Conservation (phyloP, 805 yeast species). For the Candida nanaspora region DNA sequence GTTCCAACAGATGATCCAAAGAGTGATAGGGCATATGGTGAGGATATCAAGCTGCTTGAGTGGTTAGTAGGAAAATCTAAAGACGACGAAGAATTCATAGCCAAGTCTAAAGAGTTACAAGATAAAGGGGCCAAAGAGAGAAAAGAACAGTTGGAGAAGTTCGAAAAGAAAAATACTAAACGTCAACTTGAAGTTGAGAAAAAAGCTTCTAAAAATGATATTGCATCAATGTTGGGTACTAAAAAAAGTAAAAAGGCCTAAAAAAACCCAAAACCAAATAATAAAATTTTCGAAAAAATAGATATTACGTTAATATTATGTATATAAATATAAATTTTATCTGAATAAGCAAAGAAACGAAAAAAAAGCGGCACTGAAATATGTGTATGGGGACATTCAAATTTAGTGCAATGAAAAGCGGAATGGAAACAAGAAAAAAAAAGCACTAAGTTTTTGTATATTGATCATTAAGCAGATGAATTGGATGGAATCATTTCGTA, state of each 20-base stretch:
- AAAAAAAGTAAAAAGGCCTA: slow-evolving; percentile 13
- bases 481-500: not conserved
- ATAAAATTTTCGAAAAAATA: too few species aligned
- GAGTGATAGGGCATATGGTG: slow-evolving; percentile 63
- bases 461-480: too few species aligned
- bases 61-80: slow-evolving; percentile 58
- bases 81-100: slow-evolving; percentile 49
- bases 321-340: too few species aligned
- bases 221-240: slow-evolving; percentile 13
- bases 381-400: too few species aligned
- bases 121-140: slow-evolving; percentile 63
- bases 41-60: slow-evolving; percentile 75
- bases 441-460: too few species aligned
- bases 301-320: not conserved
- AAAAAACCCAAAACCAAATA: slow-evolving; percentile 1
- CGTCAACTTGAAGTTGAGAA: slow-evolving; percentile 13
- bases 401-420: too few species aligned
- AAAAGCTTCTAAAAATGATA: slow-evolving; percentile 7
- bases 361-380: too few species aligned
- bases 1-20: slow-evolving; percentile 63
- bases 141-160: slow-evolving; percentile 58
- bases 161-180: slow-evolving; percentile 42
- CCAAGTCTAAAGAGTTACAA: slow-evolving; percentile 42
- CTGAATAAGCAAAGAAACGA: too few species aligned
- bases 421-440: too few species aligned